Percentiles rank a stretch among this genome's conserved stretches.
Evolutionary conservation across 2,329 filamentous ascomycete species (phyloP).

Genomic region (Neoascochyta sp.): DNA sequence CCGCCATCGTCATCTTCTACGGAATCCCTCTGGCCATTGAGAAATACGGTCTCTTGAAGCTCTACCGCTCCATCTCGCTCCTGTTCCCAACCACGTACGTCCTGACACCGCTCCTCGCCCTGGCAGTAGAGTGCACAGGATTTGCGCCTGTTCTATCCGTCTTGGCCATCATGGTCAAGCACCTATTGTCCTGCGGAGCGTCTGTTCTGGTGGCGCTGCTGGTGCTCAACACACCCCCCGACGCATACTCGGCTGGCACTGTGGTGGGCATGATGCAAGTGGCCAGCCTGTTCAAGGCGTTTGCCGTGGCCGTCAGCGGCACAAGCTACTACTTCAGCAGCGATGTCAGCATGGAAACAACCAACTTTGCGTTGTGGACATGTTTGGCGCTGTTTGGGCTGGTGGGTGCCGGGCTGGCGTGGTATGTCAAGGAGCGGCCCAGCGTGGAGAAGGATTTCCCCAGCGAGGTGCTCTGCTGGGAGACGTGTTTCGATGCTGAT

Average conservation of each 20-base stretch:
- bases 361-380: conserved; percentile 47
- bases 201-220: conserved; percentile 45
- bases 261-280: conserved; percentile 49
- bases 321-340: conserved; percentile 46
- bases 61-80: conserved; percentile 43
- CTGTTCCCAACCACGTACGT: conserved; percentile 42
- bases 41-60: conserved; percentile 41
- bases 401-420: conserved; percentile 43
- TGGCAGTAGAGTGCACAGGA: conserved; percentile 34
- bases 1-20: conserved; percentile 39
- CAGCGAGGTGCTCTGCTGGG: conserved; percentile 44
- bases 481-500: conserved; percentile 46
- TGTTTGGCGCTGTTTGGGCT: conserved; percentile 41
- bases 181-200: conserved; percentile 41
- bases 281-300: conserved; percentile 46
- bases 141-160: conserved; percentile 39
- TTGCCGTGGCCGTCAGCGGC: conserved; percentile 46
- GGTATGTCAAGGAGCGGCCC: conserved; percentile 45
- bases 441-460: conserved; percentile 46
- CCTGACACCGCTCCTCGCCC: conserved; percentile 39
- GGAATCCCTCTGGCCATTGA: conserved; percentile 38
- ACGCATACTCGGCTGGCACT: conserved; percentile 46
- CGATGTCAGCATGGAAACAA: conserved; percentile 42
- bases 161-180: conserved; percentile 43
- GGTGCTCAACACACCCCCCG: conserved; percentile 48